Conservation (phyloP, 108 stramenopile species). For the Hondaea fermentalgiana region DNA sequence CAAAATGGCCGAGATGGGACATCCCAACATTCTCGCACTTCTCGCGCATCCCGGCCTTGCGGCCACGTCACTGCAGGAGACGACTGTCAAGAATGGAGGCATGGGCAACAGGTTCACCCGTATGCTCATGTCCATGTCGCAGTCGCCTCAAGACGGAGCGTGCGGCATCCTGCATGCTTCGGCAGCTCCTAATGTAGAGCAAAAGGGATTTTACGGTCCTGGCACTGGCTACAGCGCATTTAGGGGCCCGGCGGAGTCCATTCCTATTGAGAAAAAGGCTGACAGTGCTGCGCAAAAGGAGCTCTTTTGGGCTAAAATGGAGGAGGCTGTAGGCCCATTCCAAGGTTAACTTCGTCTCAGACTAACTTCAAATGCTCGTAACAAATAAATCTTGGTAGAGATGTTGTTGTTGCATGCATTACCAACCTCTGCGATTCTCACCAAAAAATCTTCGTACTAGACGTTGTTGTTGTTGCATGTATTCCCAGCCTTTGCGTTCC, state of each 20-base stretch:
- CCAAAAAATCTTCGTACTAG: too few species aligned
- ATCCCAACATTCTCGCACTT: not conserved
- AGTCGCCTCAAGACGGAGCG: not conserved
- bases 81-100: not conserved
- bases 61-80: not conserved
- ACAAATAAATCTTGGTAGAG: too few species aligned
- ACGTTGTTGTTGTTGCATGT: too few species aligned
- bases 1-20: not conserved
- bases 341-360: too few species aligned
- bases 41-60: not conserved
- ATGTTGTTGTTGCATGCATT: too few species aligned
- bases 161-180: not conserved
- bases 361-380: too few species aligned
- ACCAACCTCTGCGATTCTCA: too few species aligned
- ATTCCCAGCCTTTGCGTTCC: too few species aligned
- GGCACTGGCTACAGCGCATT: not conserved
- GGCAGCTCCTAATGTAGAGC: not conserved
- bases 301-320: not conserved
- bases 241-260: not conserved
- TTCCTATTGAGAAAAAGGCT: not conserved
- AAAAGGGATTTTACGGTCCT: not conserved
- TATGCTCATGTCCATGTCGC: not conserved
- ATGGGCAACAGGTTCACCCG: not conserved
- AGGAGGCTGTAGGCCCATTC: not conserved
- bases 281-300: not conserved